These are phyloP conservation scores for Hydnomerulius pinastri DNA, from an alignment of 768 basidiomycete genomes.

Conservation along the genomic window DNA sequence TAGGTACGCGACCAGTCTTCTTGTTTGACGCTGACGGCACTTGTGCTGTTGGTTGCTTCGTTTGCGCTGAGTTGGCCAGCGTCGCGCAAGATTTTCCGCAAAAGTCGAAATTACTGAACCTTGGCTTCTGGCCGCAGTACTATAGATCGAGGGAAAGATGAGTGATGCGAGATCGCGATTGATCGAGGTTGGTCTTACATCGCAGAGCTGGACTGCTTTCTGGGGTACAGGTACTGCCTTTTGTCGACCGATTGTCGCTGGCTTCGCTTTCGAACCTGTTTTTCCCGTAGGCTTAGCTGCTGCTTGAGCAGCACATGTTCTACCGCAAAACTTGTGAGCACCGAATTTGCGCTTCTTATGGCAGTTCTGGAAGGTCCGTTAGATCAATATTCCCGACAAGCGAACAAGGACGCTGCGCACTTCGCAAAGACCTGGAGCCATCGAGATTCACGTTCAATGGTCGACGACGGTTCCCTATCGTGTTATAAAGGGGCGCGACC, in stretches of 20 bases:
- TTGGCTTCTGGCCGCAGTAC: conserved; percentile 61
- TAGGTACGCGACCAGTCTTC: conserved; percentile 14
- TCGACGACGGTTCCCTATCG: conserved; percentile 2
- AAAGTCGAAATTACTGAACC: conserved; percentile 59
- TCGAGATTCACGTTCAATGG: conserved; percentile 17
- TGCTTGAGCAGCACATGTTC: conserved; percentile 52
- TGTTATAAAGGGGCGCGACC: conserved; percentile 13
- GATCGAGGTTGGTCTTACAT: conserved; percentile 30
- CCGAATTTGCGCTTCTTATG: conserved; percentile 54
- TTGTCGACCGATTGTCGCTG: conserved; percentile 14
- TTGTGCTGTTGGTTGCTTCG: conserved; percentile 17
- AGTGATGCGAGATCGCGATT: conserved; percentile 25
- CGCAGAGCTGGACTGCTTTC: conserved; percentile 26
- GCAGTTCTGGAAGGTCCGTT: conserved; percentile 44
- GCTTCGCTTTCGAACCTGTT: conserved; percentile 14
- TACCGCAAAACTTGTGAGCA: conserved; percentile 58
- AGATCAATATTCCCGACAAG: not conserved
- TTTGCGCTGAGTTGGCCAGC: conserved; percentile 36
- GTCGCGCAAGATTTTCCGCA: conserved; percentile 67
- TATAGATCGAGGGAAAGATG: conserved; percentile 25
- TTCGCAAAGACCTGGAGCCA: conserved; percentile 31
- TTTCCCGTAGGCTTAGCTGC: conserved; percentile 12
- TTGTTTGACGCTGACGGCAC: conserved; percentile 17
- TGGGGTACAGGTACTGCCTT: conserved; percentile 14
- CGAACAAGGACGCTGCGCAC: conserved; percentile 19